phyloP scores from a whole-genome alignment of 495 filamentous ascomycete genomes.

The Tuber calosporum region DNA sequence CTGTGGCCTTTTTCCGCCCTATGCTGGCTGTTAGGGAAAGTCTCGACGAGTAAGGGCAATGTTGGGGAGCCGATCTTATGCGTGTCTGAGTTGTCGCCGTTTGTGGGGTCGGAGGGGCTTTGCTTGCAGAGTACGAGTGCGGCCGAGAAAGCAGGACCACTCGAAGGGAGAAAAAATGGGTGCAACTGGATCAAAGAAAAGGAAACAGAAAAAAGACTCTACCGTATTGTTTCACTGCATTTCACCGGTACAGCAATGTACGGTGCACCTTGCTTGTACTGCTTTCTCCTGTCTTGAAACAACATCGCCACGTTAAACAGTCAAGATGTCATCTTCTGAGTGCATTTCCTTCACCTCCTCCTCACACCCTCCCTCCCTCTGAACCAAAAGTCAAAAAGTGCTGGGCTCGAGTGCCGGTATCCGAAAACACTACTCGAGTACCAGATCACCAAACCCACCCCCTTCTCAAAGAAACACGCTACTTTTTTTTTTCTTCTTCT shows the following conservation, averaged over 20 bases:
- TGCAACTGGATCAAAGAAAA: neutral
- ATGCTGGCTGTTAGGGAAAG: neutral
- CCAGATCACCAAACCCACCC: no score
- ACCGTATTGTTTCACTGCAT: neutral
- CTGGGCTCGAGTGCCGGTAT: no score
- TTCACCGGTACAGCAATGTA: neutral
- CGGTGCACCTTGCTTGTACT: neutral
- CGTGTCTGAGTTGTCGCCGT: neutral
- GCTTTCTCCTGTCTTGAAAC: neutral
- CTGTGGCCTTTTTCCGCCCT: neutral
- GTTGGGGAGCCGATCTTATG: neutral
- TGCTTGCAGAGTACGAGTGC: no score
- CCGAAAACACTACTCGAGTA: no score
- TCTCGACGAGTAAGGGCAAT: neutral
- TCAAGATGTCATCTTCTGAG: neutral
- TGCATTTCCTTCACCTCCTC: neutral
- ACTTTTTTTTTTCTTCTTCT: neutral
- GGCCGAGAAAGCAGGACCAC: neutral
- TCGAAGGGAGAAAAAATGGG: neutral
- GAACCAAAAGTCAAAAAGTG: neutral
- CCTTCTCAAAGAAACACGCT: neutral
- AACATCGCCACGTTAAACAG: neutral
- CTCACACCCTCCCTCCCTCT: neutral
- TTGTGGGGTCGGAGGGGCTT: neutral
- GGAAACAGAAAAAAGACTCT: neutral